Percentiles rank a stretch among this genome's conserved stretches.
These are phyloP conservation scores for Fulvia fulva DNA, from an alignment of 2,329 filamentous ascomycete species.

Conservation along the genomic window DNA sequence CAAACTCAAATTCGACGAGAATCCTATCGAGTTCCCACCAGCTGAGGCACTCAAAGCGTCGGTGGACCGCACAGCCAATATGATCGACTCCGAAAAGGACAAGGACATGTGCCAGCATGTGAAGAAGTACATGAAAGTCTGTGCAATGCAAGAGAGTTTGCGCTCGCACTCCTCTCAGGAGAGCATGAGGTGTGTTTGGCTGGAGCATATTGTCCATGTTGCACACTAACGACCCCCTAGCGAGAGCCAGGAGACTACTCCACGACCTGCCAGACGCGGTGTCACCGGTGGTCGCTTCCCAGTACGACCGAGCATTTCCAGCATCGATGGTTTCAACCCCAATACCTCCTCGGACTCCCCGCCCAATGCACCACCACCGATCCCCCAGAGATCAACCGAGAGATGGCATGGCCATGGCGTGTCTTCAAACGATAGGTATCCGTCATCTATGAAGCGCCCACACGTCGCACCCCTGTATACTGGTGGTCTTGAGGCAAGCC, in stretches of 20 bases:
- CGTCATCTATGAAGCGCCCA: constrained; percentile 53
- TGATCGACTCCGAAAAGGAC: constrained; percentile 57
- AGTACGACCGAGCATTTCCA: constrained; percentile 60
- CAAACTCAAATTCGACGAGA: constrained; percentile 84
- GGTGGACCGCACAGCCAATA: constrained; percentile 27
- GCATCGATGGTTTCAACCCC: constrained; percentile 57
- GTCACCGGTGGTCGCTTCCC: constrained; percentile 54
- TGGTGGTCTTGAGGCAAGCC: constrained; percentile 64
- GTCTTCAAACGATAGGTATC: constrained; percentile 19
- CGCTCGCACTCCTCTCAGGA: constrained; percentile 16
- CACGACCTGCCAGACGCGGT: constrained; percentile 60
- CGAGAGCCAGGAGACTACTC: constrained; percentile 72
- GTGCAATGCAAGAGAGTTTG: constrained; percentile 32
- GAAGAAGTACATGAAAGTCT: constrained; percentile 54
- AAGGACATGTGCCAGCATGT: constrained; percentile 57
- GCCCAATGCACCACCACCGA: constrained; percentile 64
- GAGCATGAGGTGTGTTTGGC: constrained; percentile 28
- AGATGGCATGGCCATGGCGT: constrained; percentile 60
- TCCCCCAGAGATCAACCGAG: constrained; percentile 65
- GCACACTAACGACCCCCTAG: constrained; percentile 37
- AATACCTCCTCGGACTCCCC: constrained; percentile 58
- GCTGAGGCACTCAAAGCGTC: constrained; percentile 37
- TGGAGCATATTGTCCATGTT: neutral
- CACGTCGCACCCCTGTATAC: constrained; percentile 63
- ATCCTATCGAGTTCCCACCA: constrained; percentile 75